Evolutionary conservation across 83 land plant species (phyloP), one percentile per base, ranked within the genome.

Genomic region (Diphasiastrum complanatum): DNA sequence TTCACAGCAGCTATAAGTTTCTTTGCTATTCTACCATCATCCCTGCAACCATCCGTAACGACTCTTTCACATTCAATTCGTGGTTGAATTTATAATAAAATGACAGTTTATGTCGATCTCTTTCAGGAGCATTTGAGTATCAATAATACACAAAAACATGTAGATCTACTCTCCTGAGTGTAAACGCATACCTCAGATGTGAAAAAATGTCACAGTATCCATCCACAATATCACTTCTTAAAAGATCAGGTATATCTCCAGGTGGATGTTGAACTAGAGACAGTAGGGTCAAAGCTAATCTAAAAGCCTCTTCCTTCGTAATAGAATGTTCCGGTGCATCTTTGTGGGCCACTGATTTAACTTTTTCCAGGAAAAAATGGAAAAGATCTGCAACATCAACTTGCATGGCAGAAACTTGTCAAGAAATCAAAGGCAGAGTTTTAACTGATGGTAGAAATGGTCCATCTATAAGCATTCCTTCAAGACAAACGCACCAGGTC

Each of bases 271-370:
- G 85, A 35, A 91, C 43, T 18, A 91, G 79, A 52, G 74, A 73
- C 31, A 81, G 81, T 24, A 91, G 78, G 0, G 83, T 84, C 33
- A 75, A 48, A 22, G 77, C 64, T 43, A 45, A 52, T 5, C 95
- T 79, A 69, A 91, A 84, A 11, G 75, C 76, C 23, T 91, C 95
- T 47, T 91, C 95, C 54, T 81, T 86, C n/a, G 81, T 73, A 26
- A 60, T 70, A 20, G 68, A 57, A 22, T 57, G 65, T 29, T 55
- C 72, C 37, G 33, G 48, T 19, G 56, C 43, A 25, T 61, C 64
- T 40, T 22, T 71, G 22, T 40, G 22, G 16, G 78, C 45, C 20
- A 66, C 68, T 45, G 67, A 38, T 67, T 78, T 81, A 2, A 78
- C 75, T 78, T 82, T 87, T 45, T 76, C 74, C 62, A 87, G 49